Conservation (phyloP, 768 basidiomycete genomes). For the Mycena venus region DNA sequence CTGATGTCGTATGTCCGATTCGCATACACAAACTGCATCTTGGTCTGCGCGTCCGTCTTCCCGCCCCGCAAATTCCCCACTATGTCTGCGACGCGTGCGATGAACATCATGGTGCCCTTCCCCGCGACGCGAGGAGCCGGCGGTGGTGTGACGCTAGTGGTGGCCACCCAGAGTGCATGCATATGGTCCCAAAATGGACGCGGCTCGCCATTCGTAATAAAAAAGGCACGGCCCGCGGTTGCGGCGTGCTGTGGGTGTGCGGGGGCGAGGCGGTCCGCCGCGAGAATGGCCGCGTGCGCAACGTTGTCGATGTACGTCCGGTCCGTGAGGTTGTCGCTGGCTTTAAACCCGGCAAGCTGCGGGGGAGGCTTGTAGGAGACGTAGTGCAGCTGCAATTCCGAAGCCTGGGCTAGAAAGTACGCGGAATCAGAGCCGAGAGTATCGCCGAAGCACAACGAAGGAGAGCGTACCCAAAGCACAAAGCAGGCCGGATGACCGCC, state of each 20-base stretch:
- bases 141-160: conserved; percentile 45
- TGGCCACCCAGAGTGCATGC: conserved; percentile 53
- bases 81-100: not conserved
- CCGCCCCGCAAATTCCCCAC: conserved; percentile 51
- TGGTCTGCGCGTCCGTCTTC: conserved; percentile 55
- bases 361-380: conserved; percentile 32
- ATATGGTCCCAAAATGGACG: conserved; percentile 66
- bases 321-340: conserved; percentile 65
- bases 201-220: conserved; percentile 69
- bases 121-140: not conserved
- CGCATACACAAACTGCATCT: conserved; percentile 54
- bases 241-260: conserved; percentile 47
- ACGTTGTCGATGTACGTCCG: conserved; percentile 70
- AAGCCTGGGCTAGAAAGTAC: conserved; percentile 43
- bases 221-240: conserved; percentile 66
- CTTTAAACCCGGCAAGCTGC: conserved; percentile 46
- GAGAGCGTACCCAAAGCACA: conserved; percentile 1
- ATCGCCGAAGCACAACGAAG: not conserved
- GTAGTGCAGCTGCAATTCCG: conserved; percentile 34
- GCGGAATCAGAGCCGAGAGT: not conserved
- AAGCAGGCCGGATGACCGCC: conserved; percentile 19
- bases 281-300: conserved; percentile 66
- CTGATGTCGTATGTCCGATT: conserved; percentile 65
- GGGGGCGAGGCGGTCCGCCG: conserved; percentile 59
- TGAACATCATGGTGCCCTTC: not conserved